Evolutionary conservation across 192 early-diverging fungal genomes (phyloP).

Genomic region (Rhizophagus sp.): DNA sequence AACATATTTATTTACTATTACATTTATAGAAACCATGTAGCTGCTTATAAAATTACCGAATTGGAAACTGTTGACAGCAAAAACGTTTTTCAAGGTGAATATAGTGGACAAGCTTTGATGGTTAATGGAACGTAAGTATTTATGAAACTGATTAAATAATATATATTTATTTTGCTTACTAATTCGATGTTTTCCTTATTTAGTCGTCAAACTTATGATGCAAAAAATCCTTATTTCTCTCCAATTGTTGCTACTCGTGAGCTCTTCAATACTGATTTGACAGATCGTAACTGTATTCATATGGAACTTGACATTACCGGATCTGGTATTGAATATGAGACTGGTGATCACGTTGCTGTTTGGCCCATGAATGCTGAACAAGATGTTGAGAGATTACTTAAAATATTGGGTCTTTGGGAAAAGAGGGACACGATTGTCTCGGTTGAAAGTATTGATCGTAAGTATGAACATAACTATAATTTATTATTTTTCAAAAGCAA

Average conservation of each 20-base stretch:
- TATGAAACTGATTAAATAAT: neutral
- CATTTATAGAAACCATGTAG: slow-evolving; percentile 38
- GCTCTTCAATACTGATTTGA: slow-evolving; percentile 64
- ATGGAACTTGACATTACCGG: slow-evolving; percentile 89
- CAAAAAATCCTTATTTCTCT: slow-evolving; percentile 84
- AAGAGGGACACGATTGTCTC: slow-evolving; percentile 70
- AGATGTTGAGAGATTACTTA: slow-evolving; percentile 68
- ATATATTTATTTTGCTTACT: slow-evolving; percentile 11
- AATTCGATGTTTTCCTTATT: slow-evolving; percentile 22
- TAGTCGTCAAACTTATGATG: slow-evolving; percentile 63
- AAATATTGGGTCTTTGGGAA: slow-evolving; percentile 60
- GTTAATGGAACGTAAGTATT: slow-evolving; percentile 42
- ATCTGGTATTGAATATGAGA: slow-evolving; percentile 80
- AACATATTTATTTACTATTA: neutral
- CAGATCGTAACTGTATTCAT: slow-evolving; percentile 81
- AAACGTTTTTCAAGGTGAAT: slow-evolving; percentile 54
- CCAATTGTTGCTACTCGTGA: slow-evolving; percentile 62
- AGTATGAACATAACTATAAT: neutral
- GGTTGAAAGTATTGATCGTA: slow-evolving; percentile 68
- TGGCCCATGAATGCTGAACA: slow-evolving; percentile 86
- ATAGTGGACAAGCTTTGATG: slow-evolving; percentile 43
- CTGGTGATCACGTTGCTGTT: slow-evolving; percentile 95
- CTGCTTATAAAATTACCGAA: slow-evolving; percentile 59
- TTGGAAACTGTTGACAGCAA: slow-evolving; percentile 36
- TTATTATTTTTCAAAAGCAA: neutral